Evolutionary conservation across 352 stramenopile species (phyloP), one percentile per base, ranked within the genome.

Genomic region (Phytophthora pinifolia): DNA sequence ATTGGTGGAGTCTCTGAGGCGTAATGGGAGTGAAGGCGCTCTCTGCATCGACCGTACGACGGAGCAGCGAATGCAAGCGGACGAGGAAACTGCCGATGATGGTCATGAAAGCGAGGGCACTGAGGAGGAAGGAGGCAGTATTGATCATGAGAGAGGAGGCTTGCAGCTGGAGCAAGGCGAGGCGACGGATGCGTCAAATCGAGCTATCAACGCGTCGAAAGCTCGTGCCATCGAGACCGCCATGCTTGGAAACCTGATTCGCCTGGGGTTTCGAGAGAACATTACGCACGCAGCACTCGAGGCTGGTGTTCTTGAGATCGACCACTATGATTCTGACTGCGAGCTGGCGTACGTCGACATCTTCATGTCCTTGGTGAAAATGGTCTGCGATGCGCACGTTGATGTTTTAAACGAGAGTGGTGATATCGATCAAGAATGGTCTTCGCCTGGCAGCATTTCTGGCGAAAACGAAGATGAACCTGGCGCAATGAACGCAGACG

Each of bases 301-400:
- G 31, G 73, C 77, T 14, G 79, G 79, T 6, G 63, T 82, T 27
- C 60, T 73, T 6, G 77, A 92, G 41, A 84, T 89, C 34, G 65
- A 81, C 22, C 70, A 92, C 32, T 88, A 84, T 25, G 79, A 88
- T 34, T 73, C 63, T 0, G 76, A 92, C 46, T 88, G 76, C 41
- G 81, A 92, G 45, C 59, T 92, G 25, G 81, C 79, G 9, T 89
- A 92, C 51, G 75, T 85, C n/a, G 82, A 92, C 49, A 88, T 92
- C 36, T 92, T 92, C 54, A 74, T 89, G 50, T 81, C 69, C 2
- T 55, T 92, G 12, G 63, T 92, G 17, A 87, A 88, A 56, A 81
- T 88, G 52, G 76, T 92, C 2, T 84, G 75, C 27, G 79, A 92
- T 27, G 77, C 82, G n/a, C 82, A 92, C 43, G 51, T 79, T 13